Conservation (phyloP, 2,329 filamentous ascomycete genomes). For the Colletotrichum sp. region DNA sequence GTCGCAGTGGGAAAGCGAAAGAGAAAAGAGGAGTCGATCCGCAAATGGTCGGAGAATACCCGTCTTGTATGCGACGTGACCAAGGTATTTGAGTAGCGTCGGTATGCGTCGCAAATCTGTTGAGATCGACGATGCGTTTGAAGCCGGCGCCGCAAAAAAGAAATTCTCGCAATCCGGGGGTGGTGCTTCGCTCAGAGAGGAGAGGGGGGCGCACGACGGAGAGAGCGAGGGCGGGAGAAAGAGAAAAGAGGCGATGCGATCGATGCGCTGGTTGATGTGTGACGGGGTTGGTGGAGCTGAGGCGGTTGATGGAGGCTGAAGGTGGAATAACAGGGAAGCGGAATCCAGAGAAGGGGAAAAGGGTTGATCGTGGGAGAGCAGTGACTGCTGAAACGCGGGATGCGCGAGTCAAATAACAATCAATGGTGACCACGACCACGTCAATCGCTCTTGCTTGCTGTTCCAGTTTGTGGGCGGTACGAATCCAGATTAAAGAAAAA, state of each 20-base stretch:
- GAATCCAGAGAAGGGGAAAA: background rate
- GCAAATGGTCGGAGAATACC: slow-evolving; percentile 5
- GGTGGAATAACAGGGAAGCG: background rate
- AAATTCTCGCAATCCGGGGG: background rate
- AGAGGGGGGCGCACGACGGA: background rate
- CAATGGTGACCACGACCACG: background rate
- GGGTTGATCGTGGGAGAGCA: background rate
- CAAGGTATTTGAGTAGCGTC: background rate
- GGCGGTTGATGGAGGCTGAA: background rate
- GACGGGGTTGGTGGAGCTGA: background rate
- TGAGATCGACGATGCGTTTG: slow-evolving; percentile 10
- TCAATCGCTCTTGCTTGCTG: background rate
- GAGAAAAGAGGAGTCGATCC: slow-evolving; percentile 7
- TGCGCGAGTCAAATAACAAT: slow-evolving; percentile 15
- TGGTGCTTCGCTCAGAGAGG: background rate
- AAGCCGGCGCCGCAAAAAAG: background rate
- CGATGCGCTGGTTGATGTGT: background rate
- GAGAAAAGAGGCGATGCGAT: background rate
- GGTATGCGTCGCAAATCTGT: background rate
- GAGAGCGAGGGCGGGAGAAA: background rate
- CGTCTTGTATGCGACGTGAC: background rate
- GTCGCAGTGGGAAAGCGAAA: background rate
- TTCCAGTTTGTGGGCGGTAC: background rate
- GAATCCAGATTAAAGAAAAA: background rate
- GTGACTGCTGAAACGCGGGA: background rate